phyloP scores from a whole-genome alignment of 495 filamentous ascomycete species.

The Neurospora sp. region DNA sequence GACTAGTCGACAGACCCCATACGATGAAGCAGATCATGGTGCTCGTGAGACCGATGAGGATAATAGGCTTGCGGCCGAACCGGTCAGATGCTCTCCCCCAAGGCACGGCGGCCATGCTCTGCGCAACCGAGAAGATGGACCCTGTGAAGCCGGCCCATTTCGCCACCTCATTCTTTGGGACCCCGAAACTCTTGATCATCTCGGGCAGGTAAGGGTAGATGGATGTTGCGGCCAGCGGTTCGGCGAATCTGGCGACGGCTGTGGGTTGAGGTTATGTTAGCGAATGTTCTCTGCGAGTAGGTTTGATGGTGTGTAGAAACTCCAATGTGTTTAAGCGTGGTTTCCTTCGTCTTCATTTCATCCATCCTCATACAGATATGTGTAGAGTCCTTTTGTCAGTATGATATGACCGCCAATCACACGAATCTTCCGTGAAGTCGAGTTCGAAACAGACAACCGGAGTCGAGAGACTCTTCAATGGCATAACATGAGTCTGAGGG shows the following conservation, averaged over 20 bases:
- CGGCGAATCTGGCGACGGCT: slow-evolving; percentile 76
- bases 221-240: slow-evolving; percentile 73
- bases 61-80: slow-evolving; percentile 65
- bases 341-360: too few relatives aligned
- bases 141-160: slow-evolving; percentile 67
- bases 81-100: slow-evolving; percentile 74
- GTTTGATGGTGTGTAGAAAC: too few relatives aligned
- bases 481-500: background rate
- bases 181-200: slow-evolving; percentile 72
- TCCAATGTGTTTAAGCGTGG: too few relatives aligned
- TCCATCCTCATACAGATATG: too few relatives aligned
- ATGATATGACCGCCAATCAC: too few relatives aligned
- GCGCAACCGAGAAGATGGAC: slow-evolving; percentile 62
- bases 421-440: too few relatives aligned
- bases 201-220: slow-evolving; percentile 86
- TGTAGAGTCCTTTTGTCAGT: too few relatives aligned
- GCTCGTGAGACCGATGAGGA: slow-evolving; percentile 56
- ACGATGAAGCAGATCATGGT: slow-evolving; percentile 65
- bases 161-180: slow-evolving; percentile 62
- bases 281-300: too few relatives aligned
- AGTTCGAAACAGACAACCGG: too few relatives aligned
- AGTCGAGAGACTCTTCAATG: too few relatives aligned
- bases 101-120: slow-evolving; percentile 60
- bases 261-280: too few relatives aligned
- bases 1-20: slow-evolving; percentile 67